Conservation (phyloP, 2,329 filamentous ascomycete species). For the Ascochyta viciae-villosae region DNA sequence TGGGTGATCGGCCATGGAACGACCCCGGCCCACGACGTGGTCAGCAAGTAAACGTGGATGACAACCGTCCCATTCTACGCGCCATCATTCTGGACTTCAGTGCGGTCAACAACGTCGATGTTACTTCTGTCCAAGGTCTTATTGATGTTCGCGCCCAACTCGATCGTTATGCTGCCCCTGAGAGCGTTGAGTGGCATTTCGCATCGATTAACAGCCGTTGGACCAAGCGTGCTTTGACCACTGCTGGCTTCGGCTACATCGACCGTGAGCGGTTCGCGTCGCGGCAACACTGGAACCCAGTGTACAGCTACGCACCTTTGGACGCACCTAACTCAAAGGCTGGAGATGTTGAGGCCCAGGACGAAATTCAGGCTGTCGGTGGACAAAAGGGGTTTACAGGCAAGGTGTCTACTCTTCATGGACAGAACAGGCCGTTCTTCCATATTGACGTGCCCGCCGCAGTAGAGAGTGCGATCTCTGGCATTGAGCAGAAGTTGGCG, state of each 20-base stretch:
- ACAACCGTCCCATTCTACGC: conserved; percentile 72
- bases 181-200: conserved; percentile 92
- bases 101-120: conserved; percentile 90
- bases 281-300: conserved; percentile 79
- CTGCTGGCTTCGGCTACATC: conserved; percentile 82
- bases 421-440: conserved; percentile 90
- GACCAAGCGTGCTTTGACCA: conserved; percentile 88
- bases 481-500: conserved; percentile 62
- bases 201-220: conserved; percentile 93
- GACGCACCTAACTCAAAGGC: conserved; percentile 71
- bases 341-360: conserved; percentile 50
- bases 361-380: conserved; percentile 26
- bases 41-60: conserved; percentile 55
- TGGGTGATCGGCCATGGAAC: conserved; percentile 85
- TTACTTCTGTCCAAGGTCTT: conserved; percentile 89
- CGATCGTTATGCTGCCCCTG: conserved; percentile 80
- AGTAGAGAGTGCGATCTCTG: conserved; percentile 83
- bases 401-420: conserved; percentile 73
- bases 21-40: conserved; percentile 77
- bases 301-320: conserved; percentile 92
- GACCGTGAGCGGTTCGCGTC: conserved; percentile 60
- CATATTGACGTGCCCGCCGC: conserved; percentile 92
- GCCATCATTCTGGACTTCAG: conserved; percentile 95
- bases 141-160: conserved; percentile 96
- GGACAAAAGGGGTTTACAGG: conserved; percentile 31